Evolutionary conservation across 2,329 filamentous ascomycete genomes (phyloP).

Genomic region (Plectosphaerella cucumerina): DNA sequence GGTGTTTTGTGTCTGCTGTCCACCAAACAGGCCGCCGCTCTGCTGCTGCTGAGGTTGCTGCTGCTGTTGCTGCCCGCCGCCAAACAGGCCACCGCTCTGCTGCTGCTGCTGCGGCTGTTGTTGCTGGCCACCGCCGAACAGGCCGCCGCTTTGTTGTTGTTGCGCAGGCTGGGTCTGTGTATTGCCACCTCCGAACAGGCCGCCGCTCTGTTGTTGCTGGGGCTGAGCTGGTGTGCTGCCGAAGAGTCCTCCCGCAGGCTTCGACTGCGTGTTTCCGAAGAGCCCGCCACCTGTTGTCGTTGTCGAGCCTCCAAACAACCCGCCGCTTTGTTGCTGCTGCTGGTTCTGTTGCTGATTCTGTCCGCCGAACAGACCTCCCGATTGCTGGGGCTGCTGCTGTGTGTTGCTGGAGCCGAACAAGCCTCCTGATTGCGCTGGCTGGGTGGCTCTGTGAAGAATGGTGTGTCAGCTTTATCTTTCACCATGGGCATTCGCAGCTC

Average conservation of each 20-base stretch:
- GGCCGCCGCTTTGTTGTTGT: slow-evolving; percentile 23
- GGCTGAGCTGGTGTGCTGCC: too few species aligned
- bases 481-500: too few species aligned
- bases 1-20: slow-evolving; percentile 13
- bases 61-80: slow-evolving; percentile 14
- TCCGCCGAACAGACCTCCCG: neutral
- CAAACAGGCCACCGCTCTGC: slow-evolving; percentile 1
- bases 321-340: neutral
- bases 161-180: slow-evolving; percentile 21
- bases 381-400: neutral
- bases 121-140: slow-evolving; percentile 27
- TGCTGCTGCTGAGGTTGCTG: slow-evolving; percentile 9
- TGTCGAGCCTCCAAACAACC: slow-evolving; percentile 2
- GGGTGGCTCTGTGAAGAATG: slow-evolving; percentile 16
- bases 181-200: slow-evolving; percentile 12
- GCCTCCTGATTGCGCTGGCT: slow-evolving; percentile 28
- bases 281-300: slow-evolving; percentile 13
- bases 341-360: neutral
- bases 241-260: too few species aligned
- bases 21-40: slow-evolving; percentile 25
- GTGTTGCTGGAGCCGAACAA: slow-evolving; percentile 29
- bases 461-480: too few species aligned
- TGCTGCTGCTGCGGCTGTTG: slow-evolving; percentile 16
- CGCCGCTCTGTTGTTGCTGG: slow-evolving; percentile 11
- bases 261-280: slow-evolving; percentile 13